Evolutionary conservation across 2,329 filamentous ascomycete species (phyloP).

Genomic region (Rutstroemia sydowiana): DNA sequence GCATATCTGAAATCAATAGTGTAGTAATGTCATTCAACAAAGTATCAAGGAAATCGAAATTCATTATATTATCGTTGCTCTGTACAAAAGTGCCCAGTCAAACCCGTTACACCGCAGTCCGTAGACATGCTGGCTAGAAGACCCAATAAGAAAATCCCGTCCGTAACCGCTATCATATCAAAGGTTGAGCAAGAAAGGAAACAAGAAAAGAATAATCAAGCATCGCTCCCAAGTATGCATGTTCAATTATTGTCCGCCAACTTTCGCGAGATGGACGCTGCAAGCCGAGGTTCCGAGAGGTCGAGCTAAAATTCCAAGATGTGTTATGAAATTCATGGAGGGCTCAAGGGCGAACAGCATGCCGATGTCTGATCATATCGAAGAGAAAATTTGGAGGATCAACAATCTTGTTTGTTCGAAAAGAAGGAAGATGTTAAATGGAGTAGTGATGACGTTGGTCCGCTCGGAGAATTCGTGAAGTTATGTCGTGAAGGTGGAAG

Average conservation of each 20-base stretch:
- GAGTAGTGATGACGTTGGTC: not conserved
- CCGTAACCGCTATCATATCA: not conserved
- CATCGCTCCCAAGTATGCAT: not conserved
- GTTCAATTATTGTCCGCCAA: not conserved
- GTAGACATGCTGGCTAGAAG: constrained; percentile 20
- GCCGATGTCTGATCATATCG: not conserved
- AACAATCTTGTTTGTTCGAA: not conserved
- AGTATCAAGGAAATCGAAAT: constrained; percentile 3
- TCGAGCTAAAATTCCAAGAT: not conserved
- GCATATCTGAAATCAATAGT: too few relatives aligned
- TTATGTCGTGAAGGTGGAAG: not conserved
- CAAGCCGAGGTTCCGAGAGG: too few relatives aligned
- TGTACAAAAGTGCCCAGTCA: constrained; percentile 2
- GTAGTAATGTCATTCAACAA: not conserved
- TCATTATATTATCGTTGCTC: constrained; percentile 9
- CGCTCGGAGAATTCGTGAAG: not conserved
- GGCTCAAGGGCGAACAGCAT: not conserved
- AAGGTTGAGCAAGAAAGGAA: not conserved
- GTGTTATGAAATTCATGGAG: not conserved
- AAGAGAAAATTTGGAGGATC: not conserved
- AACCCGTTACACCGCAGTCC: constrained; percentile 15
- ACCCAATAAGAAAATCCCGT: constrained; percentile 4
- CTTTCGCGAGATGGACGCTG: too few relatives aligned
- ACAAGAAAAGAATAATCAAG: not conserved
- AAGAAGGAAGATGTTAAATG: not conserved